Conservation (phyloP, 2,329 filamentous ascomycete genomes). For the Ascochyta lentis region DNA sequence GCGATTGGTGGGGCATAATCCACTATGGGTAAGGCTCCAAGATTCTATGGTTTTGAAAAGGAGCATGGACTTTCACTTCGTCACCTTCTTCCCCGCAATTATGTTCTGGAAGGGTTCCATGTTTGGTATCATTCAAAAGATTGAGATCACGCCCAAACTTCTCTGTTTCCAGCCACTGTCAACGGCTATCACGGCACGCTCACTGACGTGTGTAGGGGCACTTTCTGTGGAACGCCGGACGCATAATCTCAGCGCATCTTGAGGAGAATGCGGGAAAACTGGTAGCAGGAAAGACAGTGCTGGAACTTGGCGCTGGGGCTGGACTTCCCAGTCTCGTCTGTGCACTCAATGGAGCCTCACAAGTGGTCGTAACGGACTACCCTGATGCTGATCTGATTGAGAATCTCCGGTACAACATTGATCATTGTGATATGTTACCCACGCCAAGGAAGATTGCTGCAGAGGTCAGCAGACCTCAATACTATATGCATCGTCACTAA, state of each 20-base stretch:
- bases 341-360: slow-evolving; percentile 71
- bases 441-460: slow-evolving; percentile 48
- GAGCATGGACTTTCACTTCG: slow-evolving; percentile 2
- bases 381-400: slow-evolving; percentile 82
- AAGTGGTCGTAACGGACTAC: slow-evolving; percentile 83
- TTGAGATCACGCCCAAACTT: neutral
- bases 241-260: slow-evolving; percentile 78
- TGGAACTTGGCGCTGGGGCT: slow-evolving; percentile 89
- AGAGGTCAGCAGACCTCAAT: slow-evolving; percentile 33
- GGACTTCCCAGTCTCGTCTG: slow-evolving; percentile 83
- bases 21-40: slow-evolving; percentile 71
- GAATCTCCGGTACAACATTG: slow-evolving; percentile 79
- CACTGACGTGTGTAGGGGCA: slow-evolving; percentile 64
- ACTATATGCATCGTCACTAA: slow-evolving; percentile 15
- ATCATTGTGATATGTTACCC: slow-evolving; percentile 57
- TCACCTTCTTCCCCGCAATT: neutral
- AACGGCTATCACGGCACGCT: slow-evolving; percentile 5
- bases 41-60: neutral
- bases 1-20: slow-evolving; percentile 84
- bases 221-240: slow-evolving; percentile 88
- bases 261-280: slow-evolving; percentile 69
- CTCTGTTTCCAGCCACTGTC: neutral
- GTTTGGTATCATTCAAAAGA: neutral
- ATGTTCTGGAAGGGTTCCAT: slow-evolving; percentile 2
- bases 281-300: slow-evolving; percentile 71